phyloP scores from a whole-genome alignment of 164 flowering plant genomes.

The Magnolia changhungtana region DNA sequence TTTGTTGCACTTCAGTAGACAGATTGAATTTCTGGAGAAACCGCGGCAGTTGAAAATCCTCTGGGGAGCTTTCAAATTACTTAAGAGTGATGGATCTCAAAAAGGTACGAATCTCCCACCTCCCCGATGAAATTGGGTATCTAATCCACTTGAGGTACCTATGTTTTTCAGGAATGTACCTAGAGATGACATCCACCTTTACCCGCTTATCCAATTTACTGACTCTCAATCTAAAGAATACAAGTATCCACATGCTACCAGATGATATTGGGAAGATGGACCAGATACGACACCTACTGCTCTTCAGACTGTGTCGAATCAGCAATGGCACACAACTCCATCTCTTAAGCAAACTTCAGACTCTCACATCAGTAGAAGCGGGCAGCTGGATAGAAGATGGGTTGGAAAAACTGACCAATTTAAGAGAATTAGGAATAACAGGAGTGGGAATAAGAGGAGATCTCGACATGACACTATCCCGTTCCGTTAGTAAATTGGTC shows the following conservation, averaged over 20 bases:
- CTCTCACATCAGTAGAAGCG: neutral
- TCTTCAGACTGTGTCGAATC: no score
- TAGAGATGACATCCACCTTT: neutral
- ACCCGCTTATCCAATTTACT: neutral
- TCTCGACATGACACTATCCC: no score
- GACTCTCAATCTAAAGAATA: neutral
- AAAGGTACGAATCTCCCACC: neutral
- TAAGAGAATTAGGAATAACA: conserved; percentile 1
- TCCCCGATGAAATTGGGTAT: neutral
- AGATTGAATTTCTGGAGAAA: no score
- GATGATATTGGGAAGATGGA: neutral
- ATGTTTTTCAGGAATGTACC: no score
- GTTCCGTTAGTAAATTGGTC: no score
- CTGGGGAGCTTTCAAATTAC: neutral
- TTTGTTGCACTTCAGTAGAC: no score
- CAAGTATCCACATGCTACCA: neutral
- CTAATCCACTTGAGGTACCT: neutral
- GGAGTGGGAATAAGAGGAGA: no score
- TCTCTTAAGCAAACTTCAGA: neutral
- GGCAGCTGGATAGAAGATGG: neutral
- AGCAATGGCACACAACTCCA: no score
- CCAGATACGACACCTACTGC: conserved; percentile 1
- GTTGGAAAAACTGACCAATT: neutral
- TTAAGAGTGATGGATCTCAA: conserved; percentile 2
- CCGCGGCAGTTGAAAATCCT: neutral